Evolutionary conservation across 805 yeast genomes (phyloP), one percentile per base, ranked within the genome.

Genomic region (Starmerella powellii): DNA sequence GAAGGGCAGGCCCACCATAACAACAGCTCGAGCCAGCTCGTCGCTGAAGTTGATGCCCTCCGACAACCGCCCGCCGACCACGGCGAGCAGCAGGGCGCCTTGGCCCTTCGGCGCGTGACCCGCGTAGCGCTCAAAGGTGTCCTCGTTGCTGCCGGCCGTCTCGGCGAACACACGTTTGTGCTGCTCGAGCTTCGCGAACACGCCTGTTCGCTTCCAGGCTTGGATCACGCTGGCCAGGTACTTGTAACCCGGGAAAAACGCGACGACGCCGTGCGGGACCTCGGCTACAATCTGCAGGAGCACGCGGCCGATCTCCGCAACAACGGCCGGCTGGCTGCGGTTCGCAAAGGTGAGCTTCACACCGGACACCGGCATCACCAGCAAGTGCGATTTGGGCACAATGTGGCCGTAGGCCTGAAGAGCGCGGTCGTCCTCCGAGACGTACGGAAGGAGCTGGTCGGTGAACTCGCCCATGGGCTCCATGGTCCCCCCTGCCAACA

Each of bases 401-500:
- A 88, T 73, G 61, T 87, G 97, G 31, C 81, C 84, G 63, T 95
- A 87, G 2, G 77, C 67, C 54, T 83, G 80, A 23, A 63, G 66
- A 20, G 66, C 61, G 8, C 82, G 67, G 33, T 69, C 50, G 0
- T 59, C 54, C 0, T 53, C 41, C 0, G 60, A 48, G 2, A 80
- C 42, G 33, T 72, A 68, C 0, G 94, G 93, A 38, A 83, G 74
- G 29, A 86, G 61, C 48, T 69, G 73, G n/a, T 73, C 64, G 5
- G 70, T 60, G 56, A 77, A 81, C 49, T 87, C 95, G n/a, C 66
- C 55, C 27, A 77, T 66, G 0, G 96, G 96, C 56, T 82, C 88
- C 95, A 86, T 84, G 0, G 97, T 87, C 12, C 97, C 97, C 28
- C 97, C 97, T 2, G 95, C 91, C 2, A 87, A 57, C 2, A 88